A percentile compares a stretch with the other conserved stretches of the same genome.
Conservation (phyloP, 2,329 filamentous ascomycete species). For the Phialocephala subalpina region DNA sequence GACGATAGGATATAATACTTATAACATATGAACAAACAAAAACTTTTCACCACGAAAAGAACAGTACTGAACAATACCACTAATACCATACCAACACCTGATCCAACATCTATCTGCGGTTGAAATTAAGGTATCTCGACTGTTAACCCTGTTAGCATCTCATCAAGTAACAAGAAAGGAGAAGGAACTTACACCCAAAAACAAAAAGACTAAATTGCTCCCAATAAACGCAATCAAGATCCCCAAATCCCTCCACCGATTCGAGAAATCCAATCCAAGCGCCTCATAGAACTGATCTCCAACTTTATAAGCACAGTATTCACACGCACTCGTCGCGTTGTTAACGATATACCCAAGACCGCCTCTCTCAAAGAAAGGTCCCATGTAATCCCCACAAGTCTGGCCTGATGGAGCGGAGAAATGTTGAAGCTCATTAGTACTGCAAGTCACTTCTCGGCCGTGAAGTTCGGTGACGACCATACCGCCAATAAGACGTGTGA, state of each 20-base stretch:
- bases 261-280: constrained; percentile 69
- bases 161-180: neutral
- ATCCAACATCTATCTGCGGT: constrained; percentile 46
- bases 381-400: constrained; percentile 81
- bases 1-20: neutral
- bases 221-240: constrained; percentile 80
- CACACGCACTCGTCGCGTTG: constrained; percentile 71
- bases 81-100: too few species aligned
- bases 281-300: constrained; percentile 82
- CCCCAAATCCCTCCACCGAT: constrained; percentile 84
- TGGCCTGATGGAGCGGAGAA: constrained; percentile 73
- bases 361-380: constrained; percentile 71
- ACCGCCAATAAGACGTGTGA: constrained; percentile 81
- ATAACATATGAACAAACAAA: neutral
- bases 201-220: constrained; percentile 75
- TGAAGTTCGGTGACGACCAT: constrained; percentile 83
- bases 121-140: constrained; percentile 54
- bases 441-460: constrained; percentile 68
- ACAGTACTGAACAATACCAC: neutral
- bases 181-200: constrained; percentile 51
- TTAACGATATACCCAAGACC: constrained; percentile 76
- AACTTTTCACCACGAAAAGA: neutral
- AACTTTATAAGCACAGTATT: constrained; percentile 83
- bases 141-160: constrained; percentile 27
- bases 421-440: constrained; percentile 65